These are phyloP conservation scores for Pseudogymnoascus verrucosus DNA, from an alignment of 2,329 filamentous ascomycete genomes.

Conservation along the genomic window DNA sequence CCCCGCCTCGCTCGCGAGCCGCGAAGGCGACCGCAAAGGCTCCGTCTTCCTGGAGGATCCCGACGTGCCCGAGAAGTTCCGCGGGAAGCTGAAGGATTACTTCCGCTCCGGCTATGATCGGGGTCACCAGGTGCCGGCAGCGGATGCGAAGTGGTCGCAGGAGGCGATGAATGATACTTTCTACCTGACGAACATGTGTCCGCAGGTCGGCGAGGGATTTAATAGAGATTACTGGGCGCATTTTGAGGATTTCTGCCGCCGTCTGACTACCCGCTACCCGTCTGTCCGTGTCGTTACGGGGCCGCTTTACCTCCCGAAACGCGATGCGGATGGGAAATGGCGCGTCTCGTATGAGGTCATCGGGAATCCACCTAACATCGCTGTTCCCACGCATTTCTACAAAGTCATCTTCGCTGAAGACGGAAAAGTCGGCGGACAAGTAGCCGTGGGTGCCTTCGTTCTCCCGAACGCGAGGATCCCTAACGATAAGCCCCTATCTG, in stretches of 20 bases:
- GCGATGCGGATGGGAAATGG: slow-evolving; percentile 87
- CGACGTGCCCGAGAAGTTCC: slow-evolving; percentile 74
- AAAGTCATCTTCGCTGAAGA: slow-evolving; percentile 98
- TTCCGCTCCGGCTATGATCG: slow-evolving; percentile 90
- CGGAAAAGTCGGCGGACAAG: slow-evolving; percentile 58
- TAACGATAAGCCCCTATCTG: slow-evolving; percentile 76
- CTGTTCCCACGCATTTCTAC: slow-evolving; percentile 97
- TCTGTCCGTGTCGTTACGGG: slow-evolving; percentile 88
- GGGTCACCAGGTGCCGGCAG: slow-evolving; percentile 93
- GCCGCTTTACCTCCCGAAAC: slow-evolving; percentile 82
- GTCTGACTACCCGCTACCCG: slow-evolving; percentile 72
- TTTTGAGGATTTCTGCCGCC: slow-evolving; percentile 92
- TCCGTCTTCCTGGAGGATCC: slow-evolving; percentile 77
- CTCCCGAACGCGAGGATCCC: slow-evolving; percentile 84
- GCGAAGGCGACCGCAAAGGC: slow-evolving; percentile 76
- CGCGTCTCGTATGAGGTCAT: slow-evolving; percentile 94
- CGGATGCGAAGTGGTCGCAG: slow-evolving; percentile 94
- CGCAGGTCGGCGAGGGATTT: slow-evolving; percentile 96
- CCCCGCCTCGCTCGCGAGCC: slow-evolving; percentile 65
- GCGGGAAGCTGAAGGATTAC: slow-evolving; percentile 87
- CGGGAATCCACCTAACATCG: slow-evolving; percentile 83
- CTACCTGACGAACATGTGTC: slow-evolving; percentile 91
- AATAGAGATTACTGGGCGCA: slow-evolving; percentile 99
- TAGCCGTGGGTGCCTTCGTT: slow-evolving; percentile 89
- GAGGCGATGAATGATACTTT: slow-evolving; percentile 93